A percentile compares a stretch with the other conserved stretches of the same genome.
Evolutionary conservation across 139 green algal species (phyloP).

Genomic region (Picochlorum costavermella): DNA sequence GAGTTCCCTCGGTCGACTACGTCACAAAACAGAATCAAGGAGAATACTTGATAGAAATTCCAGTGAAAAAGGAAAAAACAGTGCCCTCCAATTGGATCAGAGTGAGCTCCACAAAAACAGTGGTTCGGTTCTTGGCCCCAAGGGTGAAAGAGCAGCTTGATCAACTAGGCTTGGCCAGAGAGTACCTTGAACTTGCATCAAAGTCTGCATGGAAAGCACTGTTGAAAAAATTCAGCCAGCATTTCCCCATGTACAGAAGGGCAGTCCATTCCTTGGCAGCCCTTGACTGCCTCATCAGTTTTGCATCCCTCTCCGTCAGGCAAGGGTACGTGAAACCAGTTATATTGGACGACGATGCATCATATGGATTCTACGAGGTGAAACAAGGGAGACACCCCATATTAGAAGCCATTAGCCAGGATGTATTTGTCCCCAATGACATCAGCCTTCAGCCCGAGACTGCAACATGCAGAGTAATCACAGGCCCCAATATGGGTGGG

Average conservation of each 20-base stretch:
- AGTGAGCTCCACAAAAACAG: conserved; percentile 70
- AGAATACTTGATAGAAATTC: conserved; percentile 70
- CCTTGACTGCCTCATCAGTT: conserved; percentile 65
- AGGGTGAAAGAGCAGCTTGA: conserved; percentile 37
- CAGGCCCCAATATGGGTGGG: conserved; percentile 89
- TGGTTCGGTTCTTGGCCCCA: conserved; percentile 57
- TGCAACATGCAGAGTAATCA: conserved; percentile 40
- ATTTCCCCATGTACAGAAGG: conserved; percentile 40
- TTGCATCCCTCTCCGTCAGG: conserved; percentile 44
- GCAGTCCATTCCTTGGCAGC: conserved; percentile 54
- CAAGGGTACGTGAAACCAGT: conserved; percentile 23
- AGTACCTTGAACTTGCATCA: conserved; percentile 31
- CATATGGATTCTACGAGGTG: conserved; percentile 34
- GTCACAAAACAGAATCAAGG: conserved; percentile 43
- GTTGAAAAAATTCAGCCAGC: conserved; percentile 31
- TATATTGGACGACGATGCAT: conserved; percentile 24
- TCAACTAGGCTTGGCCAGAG: conserved; percentile 42
- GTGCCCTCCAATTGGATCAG: conserved; percentile 42
- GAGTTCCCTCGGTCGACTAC: conserved; percentile 33
- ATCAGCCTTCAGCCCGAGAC: conserved; percentile 13
- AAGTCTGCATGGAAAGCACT: conserved; percentile 45
- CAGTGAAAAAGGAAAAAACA: conserved; percentile 26
- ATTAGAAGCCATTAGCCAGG: conserved; percentile 57
- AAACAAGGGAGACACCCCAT: conserved; percentile 58
- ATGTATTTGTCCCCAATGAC: conserved; percentile 59